Conservation (phyloP, 495 filamentous ascomycete species). For the Halenospora varia region DNA sequence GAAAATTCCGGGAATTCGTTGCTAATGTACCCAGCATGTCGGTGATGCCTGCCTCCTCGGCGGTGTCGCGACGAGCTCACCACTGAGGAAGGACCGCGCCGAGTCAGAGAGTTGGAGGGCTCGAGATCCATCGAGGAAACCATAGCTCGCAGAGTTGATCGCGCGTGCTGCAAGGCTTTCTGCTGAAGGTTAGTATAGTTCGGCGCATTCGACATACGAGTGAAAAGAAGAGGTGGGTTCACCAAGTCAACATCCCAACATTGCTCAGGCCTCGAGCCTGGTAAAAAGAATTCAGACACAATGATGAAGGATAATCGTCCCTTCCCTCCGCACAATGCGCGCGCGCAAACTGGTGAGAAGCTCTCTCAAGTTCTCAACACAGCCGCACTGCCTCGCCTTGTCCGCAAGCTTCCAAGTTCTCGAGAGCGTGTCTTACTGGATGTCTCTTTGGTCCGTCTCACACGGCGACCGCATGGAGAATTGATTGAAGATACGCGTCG, state of each 20-base stretch:
- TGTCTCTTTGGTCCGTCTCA: background rate
- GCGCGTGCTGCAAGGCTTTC: background rate
- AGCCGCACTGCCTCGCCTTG: background rate
- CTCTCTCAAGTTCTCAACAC: no score
- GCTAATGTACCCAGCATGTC: conserved; percentile 67
- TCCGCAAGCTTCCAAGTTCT: no score
- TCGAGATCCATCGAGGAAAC: conserved; percentile 64
- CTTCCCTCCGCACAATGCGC: no score
- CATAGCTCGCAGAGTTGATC: conserved; percentile 42
- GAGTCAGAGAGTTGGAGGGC: conserved; percentile 34
- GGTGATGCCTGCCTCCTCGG: conserved; percentile 71
- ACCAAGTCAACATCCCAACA: conserved; percentile 7
- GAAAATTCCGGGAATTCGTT: conserved; percentile 93
- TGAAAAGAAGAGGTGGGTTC: no score
- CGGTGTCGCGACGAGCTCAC: conserved; percentile 50
- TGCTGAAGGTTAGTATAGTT: background rate
- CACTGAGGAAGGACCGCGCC: conserved; percentile 57
- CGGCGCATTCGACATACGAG: background rate
- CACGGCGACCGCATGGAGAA: background rate
- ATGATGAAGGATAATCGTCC: background rate
- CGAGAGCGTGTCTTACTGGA: background rate
- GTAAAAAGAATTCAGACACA: background rate
- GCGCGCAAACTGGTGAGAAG: background rate
- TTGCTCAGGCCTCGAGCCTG: conserved; percentile 2
- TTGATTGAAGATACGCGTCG: background rate